Evolutionary conservation across 1,284 basidiomycete species (phyloP), one percentile per base, ranked within the genome.

Genomic region (Ustilago bromivora): DNA sequence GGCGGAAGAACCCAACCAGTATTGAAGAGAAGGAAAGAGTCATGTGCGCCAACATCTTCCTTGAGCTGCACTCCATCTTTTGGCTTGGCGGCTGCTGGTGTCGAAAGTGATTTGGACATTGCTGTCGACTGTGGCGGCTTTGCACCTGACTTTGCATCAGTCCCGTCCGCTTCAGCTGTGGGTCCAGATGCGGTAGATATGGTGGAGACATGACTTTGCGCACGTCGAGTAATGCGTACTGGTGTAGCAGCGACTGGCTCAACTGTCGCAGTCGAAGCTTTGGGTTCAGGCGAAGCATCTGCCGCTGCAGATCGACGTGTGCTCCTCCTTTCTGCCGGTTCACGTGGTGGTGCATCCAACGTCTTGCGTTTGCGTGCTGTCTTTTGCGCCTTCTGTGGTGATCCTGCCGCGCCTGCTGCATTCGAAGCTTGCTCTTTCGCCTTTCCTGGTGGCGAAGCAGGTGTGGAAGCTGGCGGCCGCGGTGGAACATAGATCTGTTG

Each of bases 1-100:
- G 91, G 88, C 10, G 94, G 93, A 17, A 96, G 87, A 17, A 96
- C 94, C 95, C 95, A 97, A 2, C 95, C 95, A 23, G 89, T 88
- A 76, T 97, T 92, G 87, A 96, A 97, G 87, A 92, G 88, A 82
- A 88, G 90, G 89, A 96, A 97, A 43, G 92, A 92, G 63, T 90
- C 90, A 73, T 90, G 89, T 53, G 89, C 89, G 81, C 92, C 92
- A 28, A 97, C 90, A 47, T 91, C 88, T 5, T 57, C 71, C 17
- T 76, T 69, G 35, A 76, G 46, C 31, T 71, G 69, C 2, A 76
- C 54, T 8, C 91, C 89, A 3, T 94, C 91, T 1, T 88, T 85
- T 0, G 88, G 88, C 0, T 88, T 60, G 12, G 53, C 51, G 2
- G 79, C 63, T 19, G 56, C 36, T 36, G 57, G 66, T 34, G 49